A percentile compares a stretch with the other conserved stretches of the same genome.
phyloP scores from a whole-genome alignment of 768 basidiomycete genomes.

The Psilocybe cyanescens region DNA sequence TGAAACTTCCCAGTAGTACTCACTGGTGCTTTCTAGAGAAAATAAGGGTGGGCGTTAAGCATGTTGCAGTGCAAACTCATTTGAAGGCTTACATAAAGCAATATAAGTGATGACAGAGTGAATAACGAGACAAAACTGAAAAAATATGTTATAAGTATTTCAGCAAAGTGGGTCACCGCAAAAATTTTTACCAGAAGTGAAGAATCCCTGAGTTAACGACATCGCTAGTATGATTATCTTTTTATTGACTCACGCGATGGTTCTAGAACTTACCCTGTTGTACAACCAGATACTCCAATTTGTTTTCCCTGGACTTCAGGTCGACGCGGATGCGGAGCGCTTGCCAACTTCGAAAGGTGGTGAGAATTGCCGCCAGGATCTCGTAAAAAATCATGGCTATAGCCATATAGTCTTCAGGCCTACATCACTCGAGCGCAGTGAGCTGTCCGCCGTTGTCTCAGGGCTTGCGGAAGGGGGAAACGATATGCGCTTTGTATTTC shows the following conservation, averaged over 20 bases:
- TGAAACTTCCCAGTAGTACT: neutral
- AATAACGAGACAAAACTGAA: constrained; percentile 2
- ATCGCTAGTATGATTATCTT: too few relatives aligned
- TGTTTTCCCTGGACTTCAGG: neutral
- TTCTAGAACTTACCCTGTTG: neutral
- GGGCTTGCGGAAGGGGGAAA: too few relatives aligned
- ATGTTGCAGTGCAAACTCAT: too few relatives aligned
- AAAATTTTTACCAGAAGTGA: neutral
- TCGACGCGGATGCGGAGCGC: constrained; percentile 1
- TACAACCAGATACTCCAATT: neutral
- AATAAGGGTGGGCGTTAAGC: neutral
- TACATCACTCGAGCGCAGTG: too few relatives aligned
- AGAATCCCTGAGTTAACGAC: neutral
- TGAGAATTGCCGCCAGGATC: neutral
- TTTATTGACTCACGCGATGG: too few relatives aligned
- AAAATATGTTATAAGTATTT: too few relatives aligned
- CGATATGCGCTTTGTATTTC: neutral
- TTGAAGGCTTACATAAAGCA: neutral
- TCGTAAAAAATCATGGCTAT: neutral
- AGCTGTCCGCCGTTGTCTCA: too few relatives aligned
- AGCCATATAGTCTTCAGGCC: neutral
- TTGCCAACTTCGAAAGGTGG: neutral
- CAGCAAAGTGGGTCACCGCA: too few relatives aligned
- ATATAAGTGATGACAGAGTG: neutral
- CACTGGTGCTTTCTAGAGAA: neutral